Evolutionary conservation across 2,329 filamentous ascomycete species (phyloP).

Genomic region (Aspergillus texensis): DNA sequence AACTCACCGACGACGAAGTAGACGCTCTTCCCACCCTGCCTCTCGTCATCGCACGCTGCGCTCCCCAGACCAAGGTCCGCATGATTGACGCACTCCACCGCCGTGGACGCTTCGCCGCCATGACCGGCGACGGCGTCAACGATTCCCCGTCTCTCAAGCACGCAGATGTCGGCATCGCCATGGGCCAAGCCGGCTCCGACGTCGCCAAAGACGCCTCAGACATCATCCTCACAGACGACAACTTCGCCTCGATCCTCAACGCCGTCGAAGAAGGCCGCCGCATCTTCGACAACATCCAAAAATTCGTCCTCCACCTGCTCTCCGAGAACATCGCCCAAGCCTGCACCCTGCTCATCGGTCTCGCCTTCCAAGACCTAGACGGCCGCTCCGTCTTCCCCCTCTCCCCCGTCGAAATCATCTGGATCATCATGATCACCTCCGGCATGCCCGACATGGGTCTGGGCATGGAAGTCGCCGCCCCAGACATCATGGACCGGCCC

Average conservation of each 20-base stretch:
- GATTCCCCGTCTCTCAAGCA: conserved; percentile 78
- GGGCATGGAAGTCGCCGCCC: conserved; percentile 72
- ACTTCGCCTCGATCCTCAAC: conserved; percentile 80
- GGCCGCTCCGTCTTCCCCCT: conserved; percentile 79
- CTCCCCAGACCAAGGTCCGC: conserved; percentile 68
- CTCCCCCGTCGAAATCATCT: conserved; percentile 79
- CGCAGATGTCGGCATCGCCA: conserved; percentile 82
- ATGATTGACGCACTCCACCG: conserved; percentile 68
- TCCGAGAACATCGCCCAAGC: conserved; percentile 82
- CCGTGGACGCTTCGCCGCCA: conserved; percentile 72
- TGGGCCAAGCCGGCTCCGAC: conserved; percentile 76
- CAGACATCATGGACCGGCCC: conserved; percentile 75
- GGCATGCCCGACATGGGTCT: conserved; percentile 84
- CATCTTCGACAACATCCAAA: conserved; percentile 86
- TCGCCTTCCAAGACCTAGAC: conserved; percentile 72
- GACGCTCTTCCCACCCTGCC: conserved; percentile 57
- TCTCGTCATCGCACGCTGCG: conserved; percentile 58
- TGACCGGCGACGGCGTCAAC: conserved; percentile 87
- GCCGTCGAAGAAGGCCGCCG: conserved; percentile 78
- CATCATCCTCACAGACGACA: conserved; percentile 73
- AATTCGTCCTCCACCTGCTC: conserved; percentile 77
- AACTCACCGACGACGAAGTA: conserved; percentile 70
- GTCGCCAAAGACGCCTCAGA: conserved; percentile 70
- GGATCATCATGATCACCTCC: conserved; percentile 90
- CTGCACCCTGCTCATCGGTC: conserved; percentile 73